Percentiles rank a stretch among this genome's conserved stretches.
phyloP scores from a whole-genome alignment of 441 rosid species.

The Adansonia rubrostipa region DNA sequence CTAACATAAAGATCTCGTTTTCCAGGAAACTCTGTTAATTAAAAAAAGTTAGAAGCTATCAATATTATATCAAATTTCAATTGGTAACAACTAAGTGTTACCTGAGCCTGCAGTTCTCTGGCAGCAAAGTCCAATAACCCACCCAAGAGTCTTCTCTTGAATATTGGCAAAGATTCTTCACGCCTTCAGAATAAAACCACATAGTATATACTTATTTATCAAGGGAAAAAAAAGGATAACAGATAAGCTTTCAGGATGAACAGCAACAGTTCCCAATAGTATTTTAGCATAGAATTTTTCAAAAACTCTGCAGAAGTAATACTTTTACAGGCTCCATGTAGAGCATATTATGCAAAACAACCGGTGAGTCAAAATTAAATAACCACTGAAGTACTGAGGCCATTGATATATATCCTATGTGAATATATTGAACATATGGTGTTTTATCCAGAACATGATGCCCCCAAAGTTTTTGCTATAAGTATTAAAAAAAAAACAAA shows the following conservation, averaged over 20 bases:
- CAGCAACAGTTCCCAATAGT: neutral
- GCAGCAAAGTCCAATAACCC: constrained; percentile 98
- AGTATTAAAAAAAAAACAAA: neutral
- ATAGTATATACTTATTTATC: constrained; percentile 19
- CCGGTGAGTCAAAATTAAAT: neutral
- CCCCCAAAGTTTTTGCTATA: neutral
- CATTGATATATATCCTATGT: neutral
- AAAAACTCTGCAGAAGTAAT: constrained; percentile 10
- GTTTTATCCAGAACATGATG: constrained; percentile 15
- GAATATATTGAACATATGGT: neutral
- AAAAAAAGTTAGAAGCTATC: constrained; percentile 15
- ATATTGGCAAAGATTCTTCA: constrained; percentile 94
- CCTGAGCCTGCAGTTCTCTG: constrained; percentile 99
- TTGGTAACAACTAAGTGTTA: constrained; percentile 30
- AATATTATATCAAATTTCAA: neutral
- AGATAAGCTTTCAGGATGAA: constrained; percentile 11
- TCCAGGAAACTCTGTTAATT: constrained; percentile 7
- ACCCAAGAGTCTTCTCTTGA: constrained; percentile 97
- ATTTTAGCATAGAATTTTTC: constrained; percentile 1
- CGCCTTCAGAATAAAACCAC: constrained; percentile 65
- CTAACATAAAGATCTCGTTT: neutral
- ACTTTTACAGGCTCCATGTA: constrained; percentile 8
- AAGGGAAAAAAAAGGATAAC: neutral
- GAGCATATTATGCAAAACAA: constrained; percentile 17
- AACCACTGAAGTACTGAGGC: neutral